Conservation (phyloP, 768 basidiomycete species). For the Trichaptum fuscoviolaceum region DNA sequence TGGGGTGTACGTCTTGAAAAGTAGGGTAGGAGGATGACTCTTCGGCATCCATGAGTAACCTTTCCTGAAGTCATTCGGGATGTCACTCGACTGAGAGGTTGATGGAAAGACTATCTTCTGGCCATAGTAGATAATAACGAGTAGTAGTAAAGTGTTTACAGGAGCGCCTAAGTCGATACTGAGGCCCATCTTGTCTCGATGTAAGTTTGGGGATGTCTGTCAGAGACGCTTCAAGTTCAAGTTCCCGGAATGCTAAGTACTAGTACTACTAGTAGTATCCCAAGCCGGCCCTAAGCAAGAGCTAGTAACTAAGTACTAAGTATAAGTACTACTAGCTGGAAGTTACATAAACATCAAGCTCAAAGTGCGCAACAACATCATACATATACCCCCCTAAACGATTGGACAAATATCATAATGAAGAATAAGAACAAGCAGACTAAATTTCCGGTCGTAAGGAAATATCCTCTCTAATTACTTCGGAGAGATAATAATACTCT, state of each 20-base stretch:
- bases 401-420: conserved; percentile 34
- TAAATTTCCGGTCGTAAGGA: conserved; percentile 82
- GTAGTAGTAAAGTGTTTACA: conserved; percentile 69
- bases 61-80: conserved; percentile 69
- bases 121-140: conserved; percentile 75
- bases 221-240: too few species aligned
- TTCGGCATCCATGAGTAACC: conserved; percentile 93
- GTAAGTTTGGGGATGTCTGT: not conserved
- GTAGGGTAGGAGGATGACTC: conserved; percentile 67
- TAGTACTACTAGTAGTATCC: too few species aligned
- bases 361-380: too few species aligned
- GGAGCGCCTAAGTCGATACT: conserved; percentile 60
- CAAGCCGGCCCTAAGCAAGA: too few species aligned
- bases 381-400: too few species aligned
- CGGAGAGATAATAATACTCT: not conserved
- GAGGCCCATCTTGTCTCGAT: conserved; percentile 24
- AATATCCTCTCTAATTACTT: not conserved
- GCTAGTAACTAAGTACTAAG: too few species aligned
- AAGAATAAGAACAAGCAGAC: conserved; percentile 91
- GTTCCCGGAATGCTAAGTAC: too few species aligned
- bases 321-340: too few species aligned
- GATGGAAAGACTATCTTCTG: conserved; percentile 72
- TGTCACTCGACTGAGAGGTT: conserved; percentile 38
- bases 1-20: conserved; percentile 77
- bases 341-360: too few species aligned